Conservation (phyloP, 164 flowering plant genomes). For the Sextonia rubra region DNA sequence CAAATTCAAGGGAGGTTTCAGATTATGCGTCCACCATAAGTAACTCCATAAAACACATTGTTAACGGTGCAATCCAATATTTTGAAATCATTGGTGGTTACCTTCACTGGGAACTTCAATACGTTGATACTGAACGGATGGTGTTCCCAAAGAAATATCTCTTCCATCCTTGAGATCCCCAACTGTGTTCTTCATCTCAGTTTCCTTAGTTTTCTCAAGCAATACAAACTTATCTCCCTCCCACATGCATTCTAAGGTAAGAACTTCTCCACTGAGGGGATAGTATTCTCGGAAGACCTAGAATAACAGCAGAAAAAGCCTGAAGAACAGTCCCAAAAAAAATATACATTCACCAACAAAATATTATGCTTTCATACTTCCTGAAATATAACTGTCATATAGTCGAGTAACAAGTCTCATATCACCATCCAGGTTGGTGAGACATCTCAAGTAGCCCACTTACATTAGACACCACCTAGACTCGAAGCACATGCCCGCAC, state of each 20-base stretch:
- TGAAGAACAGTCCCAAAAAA: neutral
- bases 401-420: neutral
- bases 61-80: too few relatives aligned
- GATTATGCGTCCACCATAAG: too few relatives aligned
- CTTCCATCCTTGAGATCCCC: constrained; percentile 11
- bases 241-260: constrained; percentile 58
- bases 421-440: too few relatives aligned
- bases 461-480: too few relatives aligned
- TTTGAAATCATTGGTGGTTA: constrained; percentile 3
- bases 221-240: constrained; percentile 59
- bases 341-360: neutral
- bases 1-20: too few relatives aligned
- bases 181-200: constrained; percentile 17
- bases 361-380: neutral
- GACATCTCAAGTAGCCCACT: too few relatives aligned
- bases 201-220: constrained; percentile 32
- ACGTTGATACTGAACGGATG: constrained; percentile 39
- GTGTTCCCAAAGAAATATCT: constrained; percentile 12
- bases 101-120: constrained; percentile 52
- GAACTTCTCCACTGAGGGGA: constrained; percentile 40
- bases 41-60: too few relatives aligned
- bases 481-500: too few relatives aligned
- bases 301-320: constrained; percentile 5
- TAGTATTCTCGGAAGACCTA: constrained; percentile 73
- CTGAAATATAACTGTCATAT: neutral